Base-by-base conservation (phyloP, 768 basidiomycete genomes). In the Kondoa subrosea region DNA sequence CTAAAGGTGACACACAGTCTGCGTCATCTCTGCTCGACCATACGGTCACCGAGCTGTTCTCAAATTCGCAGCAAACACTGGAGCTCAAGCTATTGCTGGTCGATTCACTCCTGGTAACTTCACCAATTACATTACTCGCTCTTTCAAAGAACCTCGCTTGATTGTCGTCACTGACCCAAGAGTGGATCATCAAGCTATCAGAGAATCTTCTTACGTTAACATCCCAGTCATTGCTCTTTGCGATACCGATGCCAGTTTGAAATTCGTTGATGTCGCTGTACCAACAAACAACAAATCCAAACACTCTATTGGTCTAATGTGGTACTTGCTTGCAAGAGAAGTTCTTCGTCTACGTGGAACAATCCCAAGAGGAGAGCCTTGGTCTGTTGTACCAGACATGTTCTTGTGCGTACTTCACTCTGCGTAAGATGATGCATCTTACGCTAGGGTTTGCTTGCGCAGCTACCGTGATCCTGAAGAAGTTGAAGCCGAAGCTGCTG, bases 401-500 rank as follows among this genome's bases (percentile, higher is more conserved):
- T 74, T 74, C 72, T 73, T 73, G 72, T 73, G 60, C 58, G 70
- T 56, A n/a, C n/a, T n/a, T 40, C 31, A 0, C 34, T 57, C 27
- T 17, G 68, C 32, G 15, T 34, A 50, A 27, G 27, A 16, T 8
- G 2, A 2, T 31, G 25, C 29, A 4, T 12, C n/a, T 60, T 29
- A 56, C 58, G 56, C 65, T n/a, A 56, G 3, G 1, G 30, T 27
- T 16, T 29, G 59, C 32, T 27, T 31, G 27, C 33, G 14, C 25
- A 87, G 96, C 86, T 97, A 97, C 85, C 89, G 93, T 76, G 93
- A 96, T 81, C 91, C 93, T 70, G 92, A 99, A 78, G 95, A 99
- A 80, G 88, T 96, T 74, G 92, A 96, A 85, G 89, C 88, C 80
- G 93, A 96, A 80, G 89, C 68, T 40, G 33, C 32, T n/a, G 66